phyloP scores from a whole-genome alignment of 129 eudicot species.

The Lactuca saligna region DNA sequence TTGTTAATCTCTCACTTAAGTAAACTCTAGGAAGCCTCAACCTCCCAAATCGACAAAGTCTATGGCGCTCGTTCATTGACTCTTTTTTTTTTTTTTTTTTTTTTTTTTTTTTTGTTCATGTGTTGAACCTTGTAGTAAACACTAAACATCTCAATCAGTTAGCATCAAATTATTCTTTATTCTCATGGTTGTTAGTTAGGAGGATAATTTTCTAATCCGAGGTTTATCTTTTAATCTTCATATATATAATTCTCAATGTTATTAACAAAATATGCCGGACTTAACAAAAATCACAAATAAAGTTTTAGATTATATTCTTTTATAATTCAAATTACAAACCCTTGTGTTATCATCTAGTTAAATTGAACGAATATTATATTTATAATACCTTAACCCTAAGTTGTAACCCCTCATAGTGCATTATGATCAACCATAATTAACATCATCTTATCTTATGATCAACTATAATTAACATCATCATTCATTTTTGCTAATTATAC shows the following conservation, averaged over 20 bases:
- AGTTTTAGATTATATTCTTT: too few species aligned
- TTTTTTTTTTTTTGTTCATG: not conserved
- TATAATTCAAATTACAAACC: too few species aligned
- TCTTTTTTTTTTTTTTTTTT: not conserved
- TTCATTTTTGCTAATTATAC: too few species aligned
- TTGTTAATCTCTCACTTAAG: not conserved
- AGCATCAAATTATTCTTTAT: not conserved
- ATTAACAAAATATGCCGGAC: not conserved
- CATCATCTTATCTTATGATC: too few species aligned
- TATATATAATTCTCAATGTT: not conserved
- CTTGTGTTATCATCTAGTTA: too few species aligned
- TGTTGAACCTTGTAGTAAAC: not conserved
- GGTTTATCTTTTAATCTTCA: not conserved
- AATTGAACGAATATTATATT: too few species aligned
- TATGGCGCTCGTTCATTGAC: not conserved
- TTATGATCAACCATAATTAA: too few species aligned
- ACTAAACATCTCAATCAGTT: not conserved
- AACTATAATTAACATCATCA: too few species aligned
- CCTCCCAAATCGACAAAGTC: not conserved
- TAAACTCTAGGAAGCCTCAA: not conserved
- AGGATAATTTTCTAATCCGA: not conserved
- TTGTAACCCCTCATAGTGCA: too few species aligned
- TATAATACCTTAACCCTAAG: too few species aligned
- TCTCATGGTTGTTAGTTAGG: not conserved
- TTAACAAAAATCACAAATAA: not conserved